Evolutionary conservation across 1,284 basidiomycete genomes (phyloP).

Genomic region (Paramarasmius palmivorus): DNA sequence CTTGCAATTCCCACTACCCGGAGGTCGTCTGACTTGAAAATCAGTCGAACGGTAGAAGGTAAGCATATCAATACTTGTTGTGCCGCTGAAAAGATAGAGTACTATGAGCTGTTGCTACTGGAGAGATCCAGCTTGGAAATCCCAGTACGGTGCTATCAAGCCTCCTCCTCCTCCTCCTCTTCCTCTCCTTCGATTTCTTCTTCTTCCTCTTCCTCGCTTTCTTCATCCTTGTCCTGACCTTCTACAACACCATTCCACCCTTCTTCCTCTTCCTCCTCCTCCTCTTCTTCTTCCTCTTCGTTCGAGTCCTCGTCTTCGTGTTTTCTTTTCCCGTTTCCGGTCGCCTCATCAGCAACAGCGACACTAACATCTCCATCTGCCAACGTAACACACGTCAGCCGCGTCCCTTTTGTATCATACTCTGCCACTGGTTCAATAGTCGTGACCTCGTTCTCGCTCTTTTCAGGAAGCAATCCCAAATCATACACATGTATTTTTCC

Average conservation of each 20-base stretch:
- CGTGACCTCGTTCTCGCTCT: conserved; percentile 26
- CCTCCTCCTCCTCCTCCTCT: conserved; percentile 18
- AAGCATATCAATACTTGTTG: too few species aligned
- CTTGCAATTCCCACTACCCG: too few species aligned
- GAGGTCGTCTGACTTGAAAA: too few species aligned
- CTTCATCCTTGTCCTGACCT: conserved; percentile 20
- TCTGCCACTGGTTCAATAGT: conserved; percentile 57
- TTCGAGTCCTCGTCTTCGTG: conserved; percentile 30
- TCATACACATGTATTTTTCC: conserved; percentile 84
- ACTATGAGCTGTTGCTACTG: too few species aligned
- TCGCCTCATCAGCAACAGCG: conserved; percentile 19
- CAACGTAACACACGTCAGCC: conserved; percentile 78
- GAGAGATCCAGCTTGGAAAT: too few species aligned
- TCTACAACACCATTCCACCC: conserved; percentile 27
- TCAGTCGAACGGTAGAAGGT: too few species aligned
- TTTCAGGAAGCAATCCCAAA: conserved; percentile 47
- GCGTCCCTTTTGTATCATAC: conserved; percentile 84
- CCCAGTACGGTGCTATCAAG: too few species aligned
- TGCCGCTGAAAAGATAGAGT: too few species aligned
- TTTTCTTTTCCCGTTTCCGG: conserved; percentile 43
- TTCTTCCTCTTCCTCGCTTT: conserved; percentile 21
- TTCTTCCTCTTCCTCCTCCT: conserved; percentile 20
- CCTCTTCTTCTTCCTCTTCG: conserved; percentile 21
- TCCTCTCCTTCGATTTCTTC: conserved; percentile 25
- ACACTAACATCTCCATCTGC: conserved; percentile 63